Evolutionary conservation across 192 early-diverging fungal species (phyloP).

Genomic region (Allomyces javanicus): DNA sequence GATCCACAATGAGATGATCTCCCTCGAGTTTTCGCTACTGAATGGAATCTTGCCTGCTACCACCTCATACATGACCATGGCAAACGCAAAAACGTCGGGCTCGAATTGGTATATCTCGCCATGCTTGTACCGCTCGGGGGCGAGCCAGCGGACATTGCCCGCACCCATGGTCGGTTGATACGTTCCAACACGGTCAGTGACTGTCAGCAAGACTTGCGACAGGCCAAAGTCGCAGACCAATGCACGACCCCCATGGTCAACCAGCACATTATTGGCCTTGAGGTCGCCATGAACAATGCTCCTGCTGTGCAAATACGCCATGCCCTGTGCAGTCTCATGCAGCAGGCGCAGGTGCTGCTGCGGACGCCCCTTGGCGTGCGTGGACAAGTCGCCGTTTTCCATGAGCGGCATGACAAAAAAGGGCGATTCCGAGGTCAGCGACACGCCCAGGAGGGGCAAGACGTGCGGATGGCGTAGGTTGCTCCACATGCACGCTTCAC

Average conservation of each 20-base stretch:
- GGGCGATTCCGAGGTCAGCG: constrained; percentile 6
- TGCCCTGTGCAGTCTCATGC: constrained; percentile 9
- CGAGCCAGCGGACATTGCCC: background rate
- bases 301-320: constrained; percentile 9
- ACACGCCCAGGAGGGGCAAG: constrained; percentile 11
- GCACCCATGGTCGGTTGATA: background rate
- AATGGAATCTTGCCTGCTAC: background rate
- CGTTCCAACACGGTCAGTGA: background rate
- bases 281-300: constrained; percentile 12
- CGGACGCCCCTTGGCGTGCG: constrained; percentile 1
- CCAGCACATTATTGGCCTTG: constrained; percentile 11
- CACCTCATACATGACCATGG: background rate
- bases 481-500: constrained; percentile 9
- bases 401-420: constrained; percentile 13
- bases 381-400: constrained; percentile 7
- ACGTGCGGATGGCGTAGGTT: constrained; percentile 10
- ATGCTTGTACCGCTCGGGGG: background rate
- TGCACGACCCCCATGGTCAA: constrained; percentile 4
- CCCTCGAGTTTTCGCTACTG: background rate
- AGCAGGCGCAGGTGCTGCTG: constrained; percentile 5
- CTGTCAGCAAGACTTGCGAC: background rate
- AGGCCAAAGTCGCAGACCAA: constrained; percentile 7
- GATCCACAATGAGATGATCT: background rate
- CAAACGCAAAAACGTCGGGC: background rate
- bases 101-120: background rate